Base-by-base conservation (phyloP, 345 rosid species). In the Eucalyptus tenuipes region DNA sequence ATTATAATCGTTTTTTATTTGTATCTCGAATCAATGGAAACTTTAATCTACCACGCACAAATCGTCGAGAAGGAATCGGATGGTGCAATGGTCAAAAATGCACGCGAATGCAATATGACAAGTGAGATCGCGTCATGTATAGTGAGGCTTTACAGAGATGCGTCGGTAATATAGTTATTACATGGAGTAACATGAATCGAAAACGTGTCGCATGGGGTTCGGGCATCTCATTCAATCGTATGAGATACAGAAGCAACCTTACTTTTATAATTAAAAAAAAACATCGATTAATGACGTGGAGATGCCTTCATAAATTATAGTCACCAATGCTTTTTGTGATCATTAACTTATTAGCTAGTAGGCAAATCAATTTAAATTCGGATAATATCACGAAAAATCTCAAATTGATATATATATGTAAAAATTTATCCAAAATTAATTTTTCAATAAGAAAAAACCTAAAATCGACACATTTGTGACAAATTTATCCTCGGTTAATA, bases 171-270 rank as follows among this genome's bases (percentile, higher is more conserved):
- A 64, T 14, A 7, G 37, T 13, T 6, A 14, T 61, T 29, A 27
- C 16, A 29, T 18, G 0, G 3, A 20, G 4, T 20, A 3, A 37
- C 13, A 4, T 37, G 27, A 71, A 24, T 71, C 6, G 20, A 75
- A 37, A 20, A 37, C 1, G 14, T 20, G 4, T 75, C 45, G 4
- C 7, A 5, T 17, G 7, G 13, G 13, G 22, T 37, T 75, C 1
- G 2, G 2, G 8, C 47, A 75, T 20, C 81, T 75, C 13, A 1
- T 40, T 20, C 8, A 1, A 4, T 3, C 2, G 3, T 4, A 4
- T 4, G 8, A 64, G 75, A 64, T 7, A 7, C 0, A 2, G 3
- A 25, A 75, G 15, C 27, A 75, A 40, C 29, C 47, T 75, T 40
- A 75, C 24, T 40, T 37, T 75, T 40, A 6, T 71, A 22, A 14